phyloP scores from a whole-genome alignment of 2,329 filamentous ascomycete species.

The Trichophyton mentagrophytes region DNA sequence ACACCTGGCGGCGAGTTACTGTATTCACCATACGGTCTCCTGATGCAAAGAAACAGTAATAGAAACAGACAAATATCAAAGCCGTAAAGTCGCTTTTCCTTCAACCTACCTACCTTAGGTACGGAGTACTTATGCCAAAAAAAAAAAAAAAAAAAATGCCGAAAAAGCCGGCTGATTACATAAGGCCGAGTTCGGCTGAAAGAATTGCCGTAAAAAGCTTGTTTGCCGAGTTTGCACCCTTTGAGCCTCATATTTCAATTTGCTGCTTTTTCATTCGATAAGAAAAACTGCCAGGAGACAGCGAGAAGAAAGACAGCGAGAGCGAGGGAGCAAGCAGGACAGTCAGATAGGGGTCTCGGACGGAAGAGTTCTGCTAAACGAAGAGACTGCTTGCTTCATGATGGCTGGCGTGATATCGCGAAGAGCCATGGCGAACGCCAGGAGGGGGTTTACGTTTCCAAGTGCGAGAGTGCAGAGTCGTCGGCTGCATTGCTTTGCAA shows the following conservation, averaged over 20 bases:
- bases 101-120: neutral
- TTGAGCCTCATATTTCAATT: neutral
- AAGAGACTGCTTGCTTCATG: neutral
- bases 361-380: neutral
- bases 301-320: neutral
- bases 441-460: neutral
- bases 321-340: neutral
- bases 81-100: neutral
- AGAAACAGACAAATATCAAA: too few relatives aligned
- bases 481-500: neutral
- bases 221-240: conserved; percentile 10
- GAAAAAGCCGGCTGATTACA: neutral
- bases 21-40: too few relatives aligned
- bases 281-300: neutral
- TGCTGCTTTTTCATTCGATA: conserved; percentile 1
- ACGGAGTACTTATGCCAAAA: neutral
- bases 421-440: conserved; percentile 1
- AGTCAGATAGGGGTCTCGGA: neutral
- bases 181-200: neutral
- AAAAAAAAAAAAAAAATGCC: neutral
- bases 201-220: neutral
- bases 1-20: too few relatives aligned
- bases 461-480: neutral
- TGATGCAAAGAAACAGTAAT: too few relatives aligned
- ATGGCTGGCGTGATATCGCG: conserved; percentile 3